Percentiles rank a stretch among this genome's conserved stretches.
These are phyloP conservation scores for Aspergillus viridinutans DNA, from an alignment of 2,329 filamentous ascomycete species.

Conservation along the genomic window DNA sequence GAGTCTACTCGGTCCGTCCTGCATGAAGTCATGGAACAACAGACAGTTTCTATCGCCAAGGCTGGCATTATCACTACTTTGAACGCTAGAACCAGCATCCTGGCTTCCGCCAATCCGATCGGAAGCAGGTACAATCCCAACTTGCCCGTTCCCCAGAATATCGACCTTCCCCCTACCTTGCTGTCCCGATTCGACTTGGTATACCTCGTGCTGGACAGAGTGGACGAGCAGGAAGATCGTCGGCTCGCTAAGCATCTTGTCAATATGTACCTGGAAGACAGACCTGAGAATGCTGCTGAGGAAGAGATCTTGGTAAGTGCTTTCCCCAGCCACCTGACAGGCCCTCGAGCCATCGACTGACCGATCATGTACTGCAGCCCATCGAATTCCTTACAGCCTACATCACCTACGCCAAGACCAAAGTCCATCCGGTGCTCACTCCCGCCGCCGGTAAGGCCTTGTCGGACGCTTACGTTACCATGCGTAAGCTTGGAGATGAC, in stretches of 20 bases:
- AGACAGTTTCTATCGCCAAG: conserved; percentile 74
- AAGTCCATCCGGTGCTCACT: conserved; percentile 78
- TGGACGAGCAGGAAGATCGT: conserved; percentile 85
- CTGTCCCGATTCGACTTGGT: conserved; percentile 95
- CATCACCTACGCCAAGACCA: conserved; percentile 89
- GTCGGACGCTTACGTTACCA: conserved; percentile 82
- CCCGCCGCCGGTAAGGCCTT: conserved; percentile 77
- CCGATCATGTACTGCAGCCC: conserved; percentile 50
- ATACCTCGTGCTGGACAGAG: conserved; percentile 90
- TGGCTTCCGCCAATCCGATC: conserved; percentile 96
- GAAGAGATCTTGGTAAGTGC: conserved; percentile 74
- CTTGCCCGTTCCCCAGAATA: conserved; percentile 93
- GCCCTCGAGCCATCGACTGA: conserved; percentile 4
- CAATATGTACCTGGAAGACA: conserved; percentile 95
- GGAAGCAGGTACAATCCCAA: conserved; percentile 97
- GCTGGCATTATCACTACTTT: conserved; percentile 80
- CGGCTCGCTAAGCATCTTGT: conserved; percentile 87
- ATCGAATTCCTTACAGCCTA: conserved; percentile 95
- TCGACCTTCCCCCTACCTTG: conserved; percentile 90
- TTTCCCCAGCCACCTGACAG: background rate
- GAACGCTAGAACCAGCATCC: conserved; percentile 90
- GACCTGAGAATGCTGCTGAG: conserved; percentile 72
- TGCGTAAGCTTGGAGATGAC: conserved; percentile 88
- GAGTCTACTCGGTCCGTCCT: conserved; percentile 69
- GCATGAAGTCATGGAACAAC: conserved; percentile 78